phyloP scores from a whole-genome alignment of 129 eudicot species.

The Flaveria linearis region DNA sequence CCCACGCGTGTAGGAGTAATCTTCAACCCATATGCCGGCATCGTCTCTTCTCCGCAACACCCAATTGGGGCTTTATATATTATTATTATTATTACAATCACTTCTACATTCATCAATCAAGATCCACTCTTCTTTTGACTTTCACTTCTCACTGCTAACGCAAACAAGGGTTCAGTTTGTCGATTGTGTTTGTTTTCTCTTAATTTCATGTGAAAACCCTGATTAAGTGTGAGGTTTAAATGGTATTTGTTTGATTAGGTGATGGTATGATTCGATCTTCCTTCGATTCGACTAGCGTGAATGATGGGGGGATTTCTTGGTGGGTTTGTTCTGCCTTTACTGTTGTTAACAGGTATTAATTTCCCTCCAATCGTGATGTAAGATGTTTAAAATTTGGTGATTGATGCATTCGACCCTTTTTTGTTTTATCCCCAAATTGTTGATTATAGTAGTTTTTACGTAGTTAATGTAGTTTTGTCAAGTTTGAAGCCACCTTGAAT shows the following conservation, averaged over 20 bases:
- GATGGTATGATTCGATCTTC: conserved; percentile 40
- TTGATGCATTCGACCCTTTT: background rate
- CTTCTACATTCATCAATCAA: conserved; percentile 1
- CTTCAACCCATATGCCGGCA: background rate
- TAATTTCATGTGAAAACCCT: background rate
- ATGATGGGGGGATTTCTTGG: conserved; percentile 66
- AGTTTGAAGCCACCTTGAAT: background rate
- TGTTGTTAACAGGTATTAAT: conserved; percentile 74
- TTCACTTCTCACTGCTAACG: conserved; percentile 1
- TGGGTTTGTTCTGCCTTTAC: conserved; percentile 72
- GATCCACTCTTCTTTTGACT: conserved; percentile 34
- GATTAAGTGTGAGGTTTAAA: background rate
- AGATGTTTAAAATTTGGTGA: conserved; percentile 1
- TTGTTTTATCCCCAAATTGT: conserved; percentile 1
- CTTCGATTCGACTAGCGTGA: conserved; percentile 1
- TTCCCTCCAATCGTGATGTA: background rate
- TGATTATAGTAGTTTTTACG: background rate
- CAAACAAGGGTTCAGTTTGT: conserved; percentile 22
- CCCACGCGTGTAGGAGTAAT: background rate
- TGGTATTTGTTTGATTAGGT: conserved; percentile 14
- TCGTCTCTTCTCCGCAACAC: conserved; percentile 5
- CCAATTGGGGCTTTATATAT: background rate
- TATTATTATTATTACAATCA: background rate
- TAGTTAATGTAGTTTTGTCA: background rate
- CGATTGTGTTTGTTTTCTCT: background rate